phyloP scores from a whole-genome alignment of 331 rosid genomes.

The Quercus lobata region DNA sequence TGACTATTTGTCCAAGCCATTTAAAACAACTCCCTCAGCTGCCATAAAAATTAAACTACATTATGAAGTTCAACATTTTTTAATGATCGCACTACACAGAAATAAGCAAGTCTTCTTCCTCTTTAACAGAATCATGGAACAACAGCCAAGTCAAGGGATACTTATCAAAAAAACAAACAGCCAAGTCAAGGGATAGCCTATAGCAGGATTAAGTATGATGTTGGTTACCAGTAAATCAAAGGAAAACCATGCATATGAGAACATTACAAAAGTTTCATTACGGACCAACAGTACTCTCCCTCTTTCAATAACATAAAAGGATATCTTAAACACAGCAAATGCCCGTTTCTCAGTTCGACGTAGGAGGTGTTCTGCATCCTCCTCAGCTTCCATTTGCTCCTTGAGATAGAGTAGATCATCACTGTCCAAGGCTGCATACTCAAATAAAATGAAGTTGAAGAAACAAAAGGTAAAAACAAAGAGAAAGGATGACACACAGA shows the following conservation, averaged over 20 bases:
- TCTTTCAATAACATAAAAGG: conserved; percentile 37
- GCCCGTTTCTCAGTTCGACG: conserved; percentile 97
- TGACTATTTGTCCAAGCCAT: not conserved
- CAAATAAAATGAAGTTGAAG: conserved; percentile 38
- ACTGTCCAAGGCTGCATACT: conserved; percentile 95
- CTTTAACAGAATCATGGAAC: not conserved
- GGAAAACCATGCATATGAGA: not conserved
- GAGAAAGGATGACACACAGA: conserved; percentile 7
- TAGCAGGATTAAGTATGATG: not conserved
- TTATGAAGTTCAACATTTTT: not conserved
- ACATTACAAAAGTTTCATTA: conserved; percentile 6
- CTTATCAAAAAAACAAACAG: not conserved
- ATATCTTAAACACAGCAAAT: conserved; percentile 98
- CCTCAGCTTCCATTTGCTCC: conserved; percentile 99
- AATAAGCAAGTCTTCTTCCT: no score
- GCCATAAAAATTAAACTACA: not conserved
- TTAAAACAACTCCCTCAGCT: not conserved
- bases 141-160: not conserved
- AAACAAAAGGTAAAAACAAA: conserved; percentile 24
- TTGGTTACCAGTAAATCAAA: not conserved
- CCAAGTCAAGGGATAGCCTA: not conserved
- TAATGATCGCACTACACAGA: no score
- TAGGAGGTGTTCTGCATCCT: conserved; percentile 98
- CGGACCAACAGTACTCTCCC: not conserved
- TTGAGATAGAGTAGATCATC: conserved; percentile 97